Evolutionary conservation across 176 grass and related monocot species (phyloP).

Genomic region (Secale cereale): DNA sequence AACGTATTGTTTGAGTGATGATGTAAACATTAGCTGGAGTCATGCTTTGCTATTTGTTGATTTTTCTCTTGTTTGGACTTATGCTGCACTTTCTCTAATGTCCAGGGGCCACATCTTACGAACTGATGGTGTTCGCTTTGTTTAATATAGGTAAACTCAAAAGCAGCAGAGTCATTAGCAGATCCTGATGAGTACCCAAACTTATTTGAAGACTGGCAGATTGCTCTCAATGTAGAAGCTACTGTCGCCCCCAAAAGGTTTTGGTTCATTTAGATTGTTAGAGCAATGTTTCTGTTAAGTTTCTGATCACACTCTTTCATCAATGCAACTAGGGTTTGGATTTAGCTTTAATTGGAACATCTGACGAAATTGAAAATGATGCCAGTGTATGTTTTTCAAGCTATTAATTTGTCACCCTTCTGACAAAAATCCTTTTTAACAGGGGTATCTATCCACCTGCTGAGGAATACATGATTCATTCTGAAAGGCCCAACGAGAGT

Average conservation of each 20-base stretch:
- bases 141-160: constrained; percentile 68
- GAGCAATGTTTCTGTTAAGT: constrained; percentile 5
- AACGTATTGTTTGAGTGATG: neutral
- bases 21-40: neutral
- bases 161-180: constrained; percentile 93
- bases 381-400: neutral
- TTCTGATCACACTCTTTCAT: constrained; percentile 6
- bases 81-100: neutral
- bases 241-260: constrained; percentile 56
- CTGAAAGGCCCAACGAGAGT: constrained; percentile 63
- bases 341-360: constrained; percentile 10
- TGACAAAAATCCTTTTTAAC: constrained; percentile 1
- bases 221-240: constrained; percentile 88
- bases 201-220: constrained; percentile 96
- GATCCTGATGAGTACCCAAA: constrained; percentile 86
- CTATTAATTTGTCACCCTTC: neutral
- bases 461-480: constrained; percentile 61
- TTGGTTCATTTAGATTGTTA: constrained; percentile 12
- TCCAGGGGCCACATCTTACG: neutral
- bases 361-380: neutral
- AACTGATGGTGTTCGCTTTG: neutral
- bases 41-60: neutral
- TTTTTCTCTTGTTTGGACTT: constrained; percentile 20
- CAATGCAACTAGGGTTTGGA: neutral
- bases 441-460: constrained; percentile 83